These are phyloP conservation scores for Beta lomatogona DNA, from an alignment of 179 eudicot species.

Conservation along the genomic window DNA sequence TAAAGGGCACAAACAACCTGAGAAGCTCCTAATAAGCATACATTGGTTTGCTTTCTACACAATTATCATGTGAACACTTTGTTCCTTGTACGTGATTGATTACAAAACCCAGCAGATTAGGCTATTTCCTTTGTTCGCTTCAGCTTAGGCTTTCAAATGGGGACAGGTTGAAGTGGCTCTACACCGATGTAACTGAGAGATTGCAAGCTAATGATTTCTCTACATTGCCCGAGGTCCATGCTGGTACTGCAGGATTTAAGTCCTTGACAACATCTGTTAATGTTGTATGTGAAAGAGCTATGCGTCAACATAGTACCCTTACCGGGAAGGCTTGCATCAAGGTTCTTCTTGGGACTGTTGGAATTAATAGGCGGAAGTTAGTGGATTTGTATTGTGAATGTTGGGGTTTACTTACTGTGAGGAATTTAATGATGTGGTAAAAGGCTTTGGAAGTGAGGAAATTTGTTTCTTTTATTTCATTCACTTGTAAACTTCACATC, in stretches of 20 bases:
- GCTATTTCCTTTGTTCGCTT: constrained; percentile 96
- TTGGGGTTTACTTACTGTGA: no score
- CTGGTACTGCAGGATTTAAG: constrained; percentile 98
- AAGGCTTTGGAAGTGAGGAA: no score
- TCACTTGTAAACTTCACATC: no score
- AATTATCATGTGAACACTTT: background rate
- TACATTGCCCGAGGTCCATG: constrained; percentile 97
- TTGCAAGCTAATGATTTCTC: constrained; percentile 86
- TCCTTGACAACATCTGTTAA: constrained; percentile 90
- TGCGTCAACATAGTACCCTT: no score
- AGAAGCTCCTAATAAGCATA: no score
- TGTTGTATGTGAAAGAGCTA: constrained; percentile 85
- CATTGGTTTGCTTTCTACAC: background rate
- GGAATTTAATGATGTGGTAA: no score
- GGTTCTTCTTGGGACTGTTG: no score
- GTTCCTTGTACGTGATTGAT: constrained; percentile 73
- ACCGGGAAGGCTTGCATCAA: no score
- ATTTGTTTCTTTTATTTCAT: no score
- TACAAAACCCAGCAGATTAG: constrained; percentile 97
- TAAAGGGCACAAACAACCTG: no score
- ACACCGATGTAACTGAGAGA: constrained; percentile 81
- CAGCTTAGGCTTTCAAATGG: constrained; percentile 98
- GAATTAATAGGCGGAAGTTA: no score
- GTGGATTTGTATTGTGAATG: no score
- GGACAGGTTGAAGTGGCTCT: constrained; percentile 92